Evolutionary conservation across 2,329 filamentous ascomycete genomes (phyloP), one percentile per base, ranked within the genome.

Genomic region (Cercospora nicotianae): DNA sequence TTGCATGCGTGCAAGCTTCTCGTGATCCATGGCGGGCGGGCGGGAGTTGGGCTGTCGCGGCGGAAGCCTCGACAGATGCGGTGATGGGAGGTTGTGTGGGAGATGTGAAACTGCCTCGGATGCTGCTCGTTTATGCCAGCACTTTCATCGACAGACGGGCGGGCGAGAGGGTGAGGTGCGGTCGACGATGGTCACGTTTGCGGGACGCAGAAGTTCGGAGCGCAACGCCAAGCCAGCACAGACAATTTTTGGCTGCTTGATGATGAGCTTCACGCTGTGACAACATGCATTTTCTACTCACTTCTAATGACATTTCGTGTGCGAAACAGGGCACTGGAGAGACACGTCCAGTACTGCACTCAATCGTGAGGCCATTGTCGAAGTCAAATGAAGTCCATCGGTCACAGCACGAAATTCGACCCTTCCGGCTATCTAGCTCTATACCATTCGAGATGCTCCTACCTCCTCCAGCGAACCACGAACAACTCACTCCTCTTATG

Each of bases 1-100:
- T 82, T 89, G 87, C 85, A 89, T 86, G 28, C 55, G 28, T 31
- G 28, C 55, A 59, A 59, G 31, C 31, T 31, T 59, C 55, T 33
- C 28, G 28, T 33, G 31, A 59, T 53, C 48, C 48, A 53, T 53
- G 48, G 48, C 23, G 48, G 48, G 48, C 48, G 48, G 20, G 48
- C 20, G 12, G 23, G 48, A 28, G 23, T 16, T 53, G 48, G 12
- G 39, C 42, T 64, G 68, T 63, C 60, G 68, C 28, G 51, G 61
- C 61, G 28, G 61, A 31, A 31, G 66, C 63, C 66, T 61, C 65
- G 65, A 67, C 61, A 30, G 31, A 9, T 42, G 57, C 55, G 65
- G 55, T 36, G 42, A 57, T 31, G 64, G 20, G 45, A 28, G 60
- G 51, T 48, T 59, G 7, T 12, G 53, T 63, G 51, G 55, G 53